Conservation (phyloP, 352 stramenopile genomes). For the Thalassiosira hispida region DNA sequence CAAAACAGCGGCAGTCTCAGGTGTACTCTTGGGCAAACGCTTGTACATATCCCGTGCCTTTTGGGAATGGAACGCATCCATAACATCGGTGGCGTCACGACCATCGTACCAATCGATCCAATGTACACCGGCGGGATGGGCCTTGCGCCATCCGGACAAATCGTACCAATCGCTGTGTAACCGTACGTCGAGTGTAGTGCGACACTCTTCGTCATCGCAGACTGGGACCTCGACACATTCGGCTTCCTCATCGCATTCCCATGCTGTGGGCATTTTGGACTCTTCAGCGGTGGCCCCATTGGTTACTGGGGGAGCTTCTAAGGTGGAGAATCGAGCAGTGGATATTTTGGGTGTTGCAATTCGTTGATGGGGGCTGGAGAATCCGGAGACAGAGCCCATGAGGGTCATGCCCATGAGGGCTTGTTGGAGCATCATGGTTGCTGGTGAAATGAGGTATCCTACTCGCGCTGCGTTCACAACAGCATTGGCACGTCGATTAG, state of each 20-base stretch:
- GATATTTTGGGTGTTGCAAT: slow-evolving; percentile 8
- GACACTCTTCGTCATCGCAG: slow-evolving; percentile 66
- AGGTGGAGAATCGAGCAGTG: slow-evolving; percentile 32
- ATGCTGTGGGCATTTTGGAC: slow-evolving; percentile 31
- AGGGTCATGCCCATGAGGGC: slow-evolving; percentile 19
- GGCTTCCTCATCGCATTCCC: slow-evolving; percentile 77
- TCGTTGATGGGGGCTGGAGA: slow-evolving; percentile 24
- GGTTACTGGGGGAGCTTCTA: slow-evolving; percentile 4
- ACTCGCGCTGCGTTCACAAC: too few species aligned
- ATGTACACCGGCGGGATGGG: slow-evolving; percentile 83
- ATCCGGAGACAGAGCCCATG: slow-evolving; percentile 9
- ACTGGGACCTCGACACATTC: slow-evolving; percentile 66
- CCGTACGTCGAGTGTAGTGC: slow-evolving; percentile 76
- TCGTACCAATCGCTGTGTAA: slow-evolving; percentile 85
- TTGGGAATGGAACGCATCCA: slow-evolving; percentile 85
- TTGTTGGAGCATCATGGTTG: slow-evolving; percentile 31
- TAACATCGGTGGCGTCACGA: slow-evolving; percentile 87
- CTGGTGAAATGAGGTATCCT: too few species aligned
- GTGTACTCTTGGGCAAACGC: slow-evolving; percentile 66
- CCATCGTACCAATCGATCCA: slow-evolving; percentile 87
- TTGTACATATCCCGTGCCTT: slow-evolving; percentile 81
- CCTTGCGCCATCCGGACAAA: slow-evolving; percentile 83
- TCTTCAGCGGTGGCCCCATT: not conserved
- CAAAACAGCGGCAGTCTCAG: slow-evolving; percentile 38
- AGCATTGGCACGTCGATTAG: too few species aligned